These are phyloP conservation scores for Aspergillus ruber DNA, from an alignment of 2,329 filamentous ascomycete genomes.

Conservation along the genomic window DNA sequence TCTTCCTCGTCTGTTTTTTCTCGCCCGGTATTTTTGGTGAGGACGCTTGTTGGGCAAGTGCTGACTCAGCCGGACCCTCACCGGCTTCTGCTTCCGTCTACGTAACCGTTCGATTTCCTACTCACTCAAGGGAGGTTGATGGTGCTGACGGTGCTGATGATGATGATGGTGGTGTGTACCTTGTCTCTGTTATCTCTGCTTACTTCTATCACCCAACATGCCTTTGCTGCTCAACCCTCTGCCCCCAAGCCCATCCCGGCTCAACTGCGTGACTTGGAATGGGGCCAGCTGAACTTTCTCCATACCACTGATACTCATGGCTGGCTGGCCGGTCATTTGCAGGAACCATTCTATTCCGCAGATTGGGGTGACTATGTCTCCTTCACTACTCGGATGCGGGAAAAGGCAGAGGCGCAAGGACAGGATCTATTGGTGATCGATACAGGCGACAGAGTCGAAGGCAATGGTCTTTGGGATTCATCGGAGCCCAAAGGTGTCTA, in stretches of 20 bases:
- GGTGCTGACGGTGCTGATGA: background rate
- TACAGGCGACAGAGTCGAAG: slow-evolving; percentile 87
- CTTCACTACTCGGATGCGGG: slow-evolving; percentile 75
- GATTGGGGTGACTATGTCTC: slow-evolving; percentile 99
- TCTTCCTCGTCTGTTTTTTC: slow-evolving; percentile 8
- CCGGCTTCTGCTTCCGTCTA: slow-evolving; percentile 29
- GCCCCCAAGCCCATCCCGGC: slow-evolving; percentile 71
- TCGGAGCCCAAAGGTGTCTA: slow-evolving; percentile 82
- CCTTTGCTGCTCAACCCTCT: slow-evolving; percentile 63
- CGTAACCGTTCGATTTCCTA: background rate
- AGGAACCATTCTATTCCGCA: slow-evolving; percentile 87
- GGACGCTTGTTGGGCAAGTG: slow-evolving; percentile 26
- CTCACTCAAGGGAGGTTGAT: background rate
- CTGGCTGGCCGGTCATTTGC: slow-evolving; percentile 88
- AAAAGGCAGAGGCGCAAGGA: slow-evolving; percentile 69
- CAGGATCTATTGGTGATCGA: slow-evolving; percentile 88
- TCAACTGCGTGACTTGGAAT: slow-evolving; percentile 75
- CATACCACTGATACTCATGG: slow-evolving; percentile 95
- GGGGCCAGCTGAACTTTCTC: slow-evolving; percentile 96
- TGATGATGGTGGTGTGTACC: background rate
- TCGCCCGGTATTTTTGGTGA: slow-evolving; percentile 3
- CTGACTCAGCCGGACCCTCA: slow-evolving; percentile 30
- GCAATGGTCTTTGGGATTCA: slow-evolving; percentile 89
- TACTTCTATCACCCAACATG: slow-evolving; percentile 16
- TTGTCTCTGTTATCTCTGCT: slow-evolving; percentile 3